Evolutionary conservation across 768 basidiomycete species (phyloP).

Genomic region (Tephrocybe sp.): DNA sequence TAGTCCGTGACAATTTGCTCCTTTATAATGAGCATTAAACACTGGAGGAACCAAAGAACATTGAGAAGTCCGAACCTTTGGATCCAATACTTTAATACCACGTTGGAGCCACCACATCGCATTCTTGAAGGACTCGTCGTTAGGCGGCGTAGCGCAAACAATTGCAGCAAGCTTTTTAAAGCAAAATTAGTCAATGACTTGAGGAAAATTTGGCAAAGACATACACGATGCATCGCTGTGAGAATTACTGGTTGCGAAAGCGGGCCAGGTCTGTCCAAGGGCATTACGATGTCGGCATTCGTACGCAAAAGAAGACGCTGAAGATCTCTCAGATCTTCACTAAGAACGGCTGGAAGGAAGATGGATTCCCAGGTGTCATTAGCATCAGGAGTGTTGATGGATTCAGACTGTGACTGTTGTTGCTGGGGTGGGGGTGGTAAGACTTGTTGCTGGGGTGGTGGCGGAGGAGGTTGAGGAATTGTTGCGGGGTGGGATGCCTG

Average conservation of each 20-base stretch:
- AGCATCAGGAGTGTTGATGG: constrained; percentile 7
- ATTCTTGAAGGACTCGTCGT: constrained; percentile 78
- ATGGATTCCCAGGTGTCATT: constrained; percentile 67
- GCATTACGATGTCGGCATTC: constrained; percentile 80
- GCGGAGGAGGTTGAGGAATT: constrained; percentile 51
- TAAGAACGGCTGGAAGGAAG: constrained; percentile 73
- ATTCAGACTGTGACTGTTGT: constrained; percentile 10
- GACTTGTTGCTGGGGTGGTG: constrained; percentile 44
- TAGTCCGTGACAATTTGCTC: constrained; percentile 83
- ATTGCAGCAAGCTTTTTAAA: constrained; percentile 65
- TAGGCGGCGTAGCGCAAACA: constrained; percentile 71
- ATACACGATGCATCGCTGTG: constrained; percentile 78
- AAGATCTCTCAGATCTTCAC: constrained; percentile 71
- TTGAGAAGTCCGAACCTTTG: constrained; percentile 44
- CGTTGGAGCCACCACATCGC: constrained; percentile 88
- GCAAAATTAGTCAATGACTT: constrained; percentile 4
- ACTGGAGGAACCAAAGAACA: constrained; percentile 6
- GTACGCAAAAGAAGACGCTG: constrained; percentile 71
- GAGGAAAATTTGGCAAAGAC: constrained; percentile 23
- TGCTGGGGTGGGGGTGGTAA: constrained; percentile 29
- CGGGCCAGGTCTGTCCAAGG: constrained; percentile 62
- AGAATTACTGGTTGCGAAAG: constrained; percentile 83
- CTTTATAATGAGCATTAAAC: constrained; percentile 34
- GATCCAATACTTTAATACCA: constrained; percentile 64
- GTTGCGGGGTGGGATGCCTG: constrained; percentile 80